Conservation (phyloP, 495 filamentous ascomycete genomes). For the Paragyromitra xinjiangensis region DNA sequence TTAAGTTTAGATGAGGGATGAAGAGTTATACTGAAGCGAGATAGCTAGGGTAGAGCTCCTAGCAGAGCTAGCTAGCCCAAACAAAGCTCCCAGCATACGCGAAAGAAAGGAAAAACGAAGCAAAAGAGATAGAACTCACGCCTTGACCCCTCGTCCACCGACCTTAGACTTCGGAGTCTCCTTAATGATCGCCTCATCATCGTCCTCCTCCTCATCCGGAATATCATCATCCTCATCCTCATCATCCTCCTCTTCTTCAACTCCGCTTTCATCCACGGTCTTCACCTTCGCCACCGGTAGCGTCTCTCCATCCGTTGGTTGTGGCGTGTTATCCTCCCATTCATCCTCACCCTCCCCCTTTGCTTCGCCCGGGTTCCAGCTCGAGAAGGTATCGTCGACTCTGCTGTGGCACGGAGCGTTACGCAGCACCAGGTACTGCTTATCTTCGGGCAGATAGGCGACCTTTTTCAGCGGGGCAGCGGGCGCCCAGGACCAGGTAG, state of each 20-base stretch:
- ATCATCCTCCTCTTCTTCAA: slow-evolving; percentile 75
- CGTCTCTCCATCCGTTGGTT: not conserved
- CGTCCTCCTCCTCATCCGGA: slow-evolving; percentile 96
- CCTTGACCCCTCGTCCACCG: slow-evolving; percentile 62
- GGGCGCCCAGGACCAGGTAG: slow-evolving; percentile 96
- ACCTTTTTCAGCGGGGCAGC: slow-evolving; percentile 82
- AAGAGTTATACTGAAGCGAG: slow-evolving; percentile 14
- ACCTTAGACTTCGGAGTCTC: slow-evolving; percentile 66
- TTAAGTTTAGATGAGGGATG: slow-evolving; percentile 1
- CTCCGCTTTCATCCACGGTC: slow-evolving; percentile 78
- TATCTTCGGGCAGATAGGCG: slow-evolving; percentile 81
- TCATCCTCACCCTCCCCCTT: slow-evolving; percentile 78
- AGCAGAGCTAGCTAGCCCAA: slow-evolving; percentile 11
- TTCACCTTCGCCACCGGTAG: slow-evolving; percentile 69
- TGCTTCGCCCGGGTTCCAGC: slow-evolving; percentile 63
- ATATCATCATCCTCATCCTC: slow-evolving; percentile 95
- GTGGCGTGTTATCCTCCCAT: slow-evolving; percentile 64
- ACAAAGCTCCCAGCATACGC: slow-evolving; percentile 8
- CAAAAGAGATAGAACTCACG: slow-evolving; percentile 66
- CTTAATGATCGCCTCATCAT: slow-evolving; percentile 94
- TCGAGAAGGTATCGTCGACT: slow-evolving; percentile 89
- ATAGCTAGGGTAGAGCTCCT: not conserved
- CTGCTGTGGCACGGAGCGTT: slow-evolving; percentile 91
- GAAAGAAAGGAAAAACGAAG: slow-evolving; percentile 1
- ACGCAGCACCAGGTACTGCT: slow-evolving; percentile 94